Evolutionary conservation across 2,329 filamentous ascomycete genomes (phyloP).

Genomic region (Aspergillus neotritici): DNA sequence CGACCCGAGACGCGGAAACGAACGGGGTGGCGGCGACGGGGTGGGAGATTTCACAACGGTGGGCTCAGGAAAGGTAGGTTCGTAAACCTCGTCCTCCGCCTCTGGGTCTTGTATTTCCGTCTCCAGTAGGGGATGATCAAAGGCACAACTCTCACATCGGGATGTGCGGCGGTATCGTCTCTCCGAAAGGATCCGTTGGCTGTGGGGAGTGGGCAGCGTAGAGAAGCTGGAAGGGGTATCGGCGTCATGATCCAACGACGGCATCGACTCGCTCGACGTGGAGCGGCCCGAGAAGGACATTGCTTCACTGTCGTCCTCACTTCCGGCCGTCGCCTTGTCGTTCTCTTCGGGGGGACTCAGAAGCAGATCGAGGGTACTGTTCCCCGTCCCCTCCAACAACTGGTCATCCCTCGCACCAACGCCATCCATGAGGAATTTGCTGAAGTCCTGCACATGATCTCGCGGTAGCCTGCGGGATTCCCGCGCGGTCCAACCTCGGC

Average conservation of each 20-base stretch:
- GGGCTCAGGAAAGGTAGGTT: slow-evolving; percentile 10
- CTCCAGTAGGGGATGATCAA: slow-evolving; percentile 54
- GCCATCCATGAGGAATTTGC: slow-evolving; percentile 53
- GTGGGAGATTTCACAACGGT: too few species aligned
- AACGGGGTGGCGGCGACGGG: slow-evolving; percentile 20
- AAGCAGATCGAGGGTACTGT: slow-evolving; percentile 50
- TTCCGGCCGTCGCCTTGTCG: slow-evolving; percentile 36
- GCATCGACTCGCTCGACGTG: slow-evolving; percentile 54
- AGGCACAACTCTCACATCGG: slow-evolving; percentile 50
- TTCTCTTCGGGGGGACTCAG: slow-evolving; percentile 49
- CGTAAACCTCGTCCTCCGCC: slow-evolving; percentile 8
- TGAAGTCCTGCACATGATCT: slow-evolving; percentile 46
- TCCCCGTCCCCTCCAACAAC: slow-evolving; percentile 34
- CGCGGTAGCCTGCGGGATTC: slow-evolving; percentile 36
- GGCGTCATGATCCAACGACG: slow-evolving; percentile 48
- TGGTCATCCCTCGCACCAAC: slow-evolving; percentile 46
- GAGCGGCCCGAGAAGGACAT: slow-evolving; percentile 43
- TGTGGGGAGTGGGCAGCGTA: slow-evolving; percentile 38
- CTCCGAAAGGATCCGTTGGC: slow-evolving; percentile 33
- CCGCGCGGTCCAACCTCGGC: slow-evolving; percentile 35
- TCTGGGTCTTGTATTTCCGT: slow-evolving; percentile 23
- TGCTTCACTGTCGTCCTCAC: slow-evolving; percentile 42
- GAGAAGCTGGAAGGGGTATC: slow-evolving; percentile 44
- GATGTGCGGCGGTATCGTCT: slow-evolving; percentile 46
- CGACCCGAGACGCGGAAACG: slow-evolving; percentile 39